These are phyloP conservation scores for Cladosporium oxysporum DNA, from an alignment of 2,329 filamentous ascomycete genomes.

Conservation along the genomic window DNA sequence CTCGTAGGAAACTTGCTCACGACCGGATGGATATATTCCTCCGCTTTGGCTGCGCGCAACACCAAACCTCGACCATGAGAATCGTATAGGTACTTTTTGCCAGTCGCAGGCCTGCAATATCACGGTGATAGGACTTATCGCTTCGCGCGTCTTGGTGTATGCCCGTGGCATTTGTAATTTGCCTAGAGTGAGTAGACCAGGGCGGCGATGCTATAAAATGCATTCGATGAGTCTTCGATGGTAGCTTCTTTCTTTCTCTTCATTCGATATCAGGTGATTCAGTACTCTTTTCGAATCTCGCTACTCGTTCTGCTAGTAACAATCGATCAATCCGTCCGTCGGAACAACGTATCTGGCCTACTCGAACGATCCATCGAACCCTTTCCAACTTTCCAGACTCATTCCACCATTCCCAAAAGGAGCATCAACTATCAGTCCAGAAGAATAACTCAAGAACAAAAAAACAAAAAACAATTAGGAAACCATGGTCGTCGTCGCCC, in stretches of 20 bases:
- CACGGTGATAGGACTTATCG: neutral
- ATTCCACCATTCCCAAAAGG: neutral
- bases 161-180: neutral
- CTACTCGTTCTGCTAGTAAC: too few species aligned
- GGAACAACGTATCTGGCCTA: neutral
- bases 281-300: neutral
- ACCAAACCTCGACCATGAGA: too few species aligned
- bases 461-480: neutral
- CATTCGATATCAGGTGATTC: neutral
- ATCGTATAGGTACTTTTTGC: neutral
- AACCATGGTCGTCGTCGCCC: slow-evolving; percentile 30
- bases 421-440: neutral
- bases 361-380: neutral
- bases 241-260: neutral
- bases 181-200: neutral
- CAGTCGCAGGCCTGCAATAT: neutral
- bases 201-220: neutral
- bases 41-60: neutral
- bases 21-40: slow-evolving; percentile 8
- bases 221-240: neutral
- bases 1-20: slow-evolving; percentile 4
- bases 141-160: neutral
- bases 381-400: too few species aligned
- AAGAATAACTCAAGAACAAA: neutral
- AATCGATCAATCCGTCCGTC: neutral